Conservation (phyloP, 495 filamentous ascomycete genomes). For the Aspergillus nanangensis region DNA sequence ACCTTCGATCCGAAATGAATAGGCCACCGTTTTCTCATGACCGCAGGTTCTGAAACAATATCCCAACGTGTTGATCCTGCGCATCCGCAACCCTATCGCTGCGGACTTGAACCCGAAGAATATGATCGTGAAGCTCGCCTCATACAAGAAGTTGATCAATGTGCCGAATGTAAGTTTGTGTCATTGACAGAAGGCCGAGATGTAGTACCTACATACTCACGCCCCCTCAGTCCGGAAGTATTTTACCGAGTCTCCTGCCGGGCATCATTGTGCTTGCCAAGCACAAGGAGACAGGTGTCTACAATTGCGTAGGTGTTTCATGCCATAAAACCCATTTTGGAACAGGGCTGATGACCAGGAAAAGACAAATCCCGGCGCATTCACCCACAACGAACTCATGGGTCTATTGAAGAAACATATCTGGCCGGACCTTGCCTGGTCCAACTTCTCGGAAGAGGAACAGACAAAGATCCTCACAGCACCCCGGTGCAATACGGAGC, state of each 20-base stretch:
- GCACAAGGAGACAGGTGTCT: not conserved
- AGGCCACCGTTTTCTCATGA: too few species aligned
- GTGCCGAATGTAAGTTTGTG: too few species aligned
- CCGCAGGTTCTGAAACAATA: too few species aligned
- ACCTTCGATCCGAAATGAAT: too few species aligned
- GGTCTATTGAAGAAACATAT: conserved; percentile 2
- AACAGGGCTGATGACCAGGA: not conserved
- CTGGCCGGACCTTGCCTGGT: conserved; percentile 1
- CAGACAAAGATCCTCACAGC: not conserved
- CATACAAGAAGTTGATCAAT: too few species aligned
- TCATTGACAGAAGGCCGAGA: too few species aligned
- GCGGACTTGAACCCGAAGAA: conserved; percentile 4
- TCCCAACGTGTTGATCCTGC: conserved; percentile 2
- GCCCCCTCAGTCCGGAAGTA: conserved; percentile 1
- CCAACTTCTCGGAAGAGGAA: conserved; percentile 1
- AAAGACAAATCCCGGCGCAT: not conserved
- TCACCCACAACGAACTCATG: conserved; percentile 6
- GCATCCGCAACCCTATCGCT: conserved; percentile 3
- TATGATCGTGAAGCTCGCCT: too few species aligned
- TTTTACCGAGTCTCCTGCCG: conserved; percentile 2
- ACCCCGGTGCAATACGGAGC: not conserved
- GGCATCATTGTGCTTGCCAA: conserved; percentile 1
- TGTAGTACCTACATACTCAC: too few species aligned
- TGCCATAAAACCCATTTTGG: not conserved
- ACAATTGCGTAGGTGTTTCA: conserved; percentile 1